Evolutionary conservation across 148 eudicot genomes (phyloP), one percentile per base, ranked within the genome.

Genomic region (Nepenthes mirabilis): DNA sequence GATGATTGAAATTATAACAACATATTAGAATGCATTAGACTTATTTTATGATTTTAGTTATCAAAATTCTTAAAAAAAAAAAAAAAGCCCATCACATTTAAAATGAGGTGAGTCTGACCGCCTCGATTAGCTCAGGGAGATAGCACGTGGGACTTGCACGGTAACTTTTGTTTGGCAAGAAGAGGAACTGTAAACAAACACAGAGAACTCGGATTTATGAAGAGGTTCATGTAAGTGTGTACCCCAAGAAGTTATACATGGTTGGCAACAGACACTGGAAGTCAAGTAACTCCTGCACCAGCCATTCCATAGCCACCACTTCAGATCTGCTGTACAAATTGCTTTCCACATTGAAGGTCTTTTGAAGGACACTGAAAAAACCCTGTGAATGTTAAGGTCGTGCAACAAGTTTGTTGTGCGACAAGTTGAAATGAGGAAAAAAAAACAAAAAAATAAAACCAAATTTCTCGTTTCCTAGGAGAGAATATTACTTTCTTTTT

Each of bases 291-390:
- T 86, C 95, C 73, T 77, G 89, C 66, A 93, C 84, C 71, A 93
- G 70, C 99, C 99, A 89, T 79, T 93, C 99, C 99, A 93, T 93
- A 34, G 99, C 99, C 57, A 93, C 99, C 63, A 93, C 89, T 76
- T 93, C 99, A 47, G 72, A 65, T 65, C 87, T 77, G 75, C 70
- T 73, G 73, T 86, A 93, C n/a, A 62, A 55, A 61, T 67, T 83
- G 68, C 71, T 63, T 54, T 70, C 96, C 32, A 93, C 82, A 11
- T 55, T 7, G 52, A 86, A 89, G 47, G 68, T 65, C 77, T 65
- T 86, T 68, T 73, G 84, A 10, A 79, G 67, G 11, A 86, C 75
- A 64, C 97, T 93, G 91, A 60, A 75, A 70, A 63, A 57, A 0
- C 0, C 36, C 6, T 40, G 45, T 40, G 60, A 40, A 34, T 32